phyloP scores from a whole-genome alignment of 108 stramenopile genomes.

The Poteriospumella lacustris region DNA sequence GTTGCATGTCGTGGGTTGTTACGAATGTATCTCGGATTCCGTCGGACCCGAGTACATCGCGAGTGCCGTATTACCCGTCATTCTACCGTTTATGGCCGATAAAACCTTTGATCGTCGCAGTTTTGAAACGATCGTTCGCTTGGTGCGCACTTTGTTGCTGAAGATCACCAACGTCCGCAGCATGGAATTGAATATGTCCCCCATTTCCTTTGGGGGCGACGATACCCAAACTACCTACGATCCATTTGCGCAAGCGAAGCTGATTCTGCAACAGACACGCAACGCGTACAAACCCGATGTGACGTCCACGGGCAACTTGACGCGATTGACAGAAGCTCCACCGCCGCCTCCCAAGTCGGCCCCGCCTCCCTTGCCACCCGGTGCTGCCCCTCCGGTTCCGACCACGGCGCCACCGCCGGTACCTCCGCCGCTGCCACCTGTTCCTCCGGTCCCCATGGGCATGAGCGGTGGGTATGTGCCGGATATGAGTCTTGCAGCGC shows the following conservation, averaged over 20 bases:
- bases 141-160: neutral
- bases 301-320: neutral
- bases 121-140: slow-evolving; percentile 3
- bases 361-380: neutral
- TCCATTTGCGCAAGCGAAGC: neutral
- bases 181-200: neutral
- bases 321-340: neutral
- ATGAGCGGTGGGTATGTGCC: no score
- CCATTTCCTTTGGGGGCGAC: neutral
- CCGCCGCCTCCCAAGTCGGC: neutral
- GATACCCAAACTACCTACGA: neutral
- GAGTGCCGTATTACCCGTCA: neutral
- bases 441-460: neutral
- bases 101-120: neutral
- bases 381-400: neutral
- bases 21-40: neutral
- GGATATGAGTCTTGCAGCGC: no score
- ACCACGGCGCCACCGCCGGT: neutral
- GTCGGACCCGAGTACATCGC: slow-evolving; percentile 4
- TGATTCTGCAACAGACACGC: neutral
- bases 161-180: neutral
- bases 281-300: neutral
- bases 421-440: neutral
- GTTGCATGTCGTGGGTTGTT: slow-evolving; percentile 1
- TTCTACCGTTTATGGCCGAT: slow-evolving; percentile 12